Base-by-base conservation (phyloP, 2,329 filamentous ascomycete species). In the Xylaria sp. region DNA sequence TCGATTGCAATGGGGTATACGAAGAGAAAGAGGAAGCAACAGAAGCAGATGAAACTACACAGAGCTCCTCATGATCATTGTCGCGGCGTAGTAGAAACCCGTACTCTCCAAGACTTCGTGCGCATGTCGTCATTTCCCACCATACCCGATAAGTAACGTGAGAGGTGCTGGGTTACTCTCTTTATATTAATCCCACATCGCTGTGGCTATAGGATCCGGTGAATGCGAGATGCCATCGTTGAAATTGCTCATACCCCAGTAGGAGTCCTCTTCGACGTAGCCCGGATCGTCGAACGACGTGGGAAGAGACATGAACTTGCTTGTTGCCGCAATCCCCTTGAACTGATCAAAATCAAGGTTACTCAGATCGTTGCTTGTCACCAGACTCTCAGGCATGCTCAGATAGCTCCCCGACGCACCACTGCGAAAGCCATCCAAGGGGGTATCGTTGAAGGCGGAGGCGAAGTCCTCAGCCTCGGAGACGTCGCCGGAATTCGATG, bases 401-500 rank as follows among this genome's bases (percentile, higher is more conserved):
- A 83, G 71, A 64, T 79, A 81, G 61, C 77, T 83, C 67, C 79
- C 81, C 55, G 81, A 75, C 19, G 79, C 76, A 59, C 78, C 81
- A 52, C 81, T 79, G 58, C 82, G 76, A 63, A 83, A 83, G 48
- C 81, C 79, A 63, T 83, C 83, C 33, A 64, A 80, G 77, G 65
- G 80, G 77, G 52, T 76, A 38, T 78, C 77, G 27, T 80, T 76
- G 54, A 77, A 76, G 40, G 78, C 74, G 21, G 76, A 75, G 23
- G 77, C 73, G 51, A 83, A 82, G 66, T 89, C 87, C 63, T 89
- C 87, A 4, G 86, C 85, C 71, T 89, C 87, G 9, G 87, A 89
- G 8, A 89, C 86, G 62, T 90, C 87, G 35, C 87, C 87, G 11
- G 87, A 90, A 8, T 85, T 88, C 9, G 85, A 86, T 1, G 83